These are phyloP conservation scores for Neurospora sp. DNA, from an alignment of 495 filamentous ascomycete genomes.

Conservation along the genomic window DNA sequence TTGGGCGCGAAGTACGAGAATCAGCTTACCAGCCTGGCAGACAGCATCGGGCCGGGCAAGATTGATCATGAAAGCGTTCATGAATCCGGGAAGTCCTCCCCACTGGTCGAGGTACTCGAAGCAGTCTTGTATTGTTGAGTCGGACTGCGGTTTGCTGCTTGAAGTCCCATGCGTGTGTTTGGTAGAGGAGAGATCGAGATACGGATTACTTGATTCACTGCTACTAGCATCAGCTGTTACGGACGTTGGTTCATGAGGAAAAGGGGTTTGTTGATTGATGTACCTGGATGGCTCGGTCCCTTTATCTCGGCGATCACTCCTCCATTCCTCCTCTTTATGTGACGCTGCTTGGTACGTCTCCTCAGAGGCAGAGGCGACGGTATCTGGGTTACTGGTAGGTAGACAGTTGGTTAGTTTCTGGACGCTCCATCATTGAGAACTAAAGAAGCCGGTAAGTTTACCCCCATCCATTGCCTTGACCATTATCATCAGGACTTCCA, in stretches of 20 bases:
- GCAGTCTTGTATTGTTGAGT: neutral
- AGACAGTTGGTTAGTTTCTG: neutral
- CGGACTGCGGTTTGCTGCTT: neutral
- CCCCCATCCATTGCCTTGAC: neutral
- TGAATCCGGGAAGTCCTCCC: neutral
- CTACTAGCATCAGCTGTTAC: too few species aligned
- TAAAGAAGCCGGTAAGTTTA: neutral
- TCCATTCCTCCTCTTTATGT: neutral
- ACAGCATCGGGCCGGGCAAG: neutral
- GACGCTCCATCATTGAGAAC: neutral
- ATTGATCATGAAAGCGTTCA: neutral
- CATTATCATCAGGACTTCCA: neutral
- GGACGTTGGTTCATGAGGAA: too few species aligned
- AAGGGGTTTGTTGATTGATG: neutral
- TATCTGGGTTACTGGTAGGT: accelerated
- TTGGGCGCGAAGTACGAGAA: neutral
- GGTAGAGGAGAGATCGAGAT: too few species aligned
- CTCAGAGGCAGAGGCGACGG: neutral
- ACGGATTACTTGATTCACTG: too few species aligned
- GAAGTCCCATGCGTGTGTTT: neutral
- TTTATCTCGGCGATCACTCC: neutral
- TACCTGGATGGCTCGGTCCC: too few species aligned
- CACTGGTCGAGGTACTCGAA: neutral
- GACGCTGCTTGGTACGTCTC: neutral
- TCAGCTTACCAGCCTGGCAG: neutral